Base-by-base conservation (phyloP, 2,329 filamentous ascomycete species). In the Ophiosphaerella herpotricha region DNA sequence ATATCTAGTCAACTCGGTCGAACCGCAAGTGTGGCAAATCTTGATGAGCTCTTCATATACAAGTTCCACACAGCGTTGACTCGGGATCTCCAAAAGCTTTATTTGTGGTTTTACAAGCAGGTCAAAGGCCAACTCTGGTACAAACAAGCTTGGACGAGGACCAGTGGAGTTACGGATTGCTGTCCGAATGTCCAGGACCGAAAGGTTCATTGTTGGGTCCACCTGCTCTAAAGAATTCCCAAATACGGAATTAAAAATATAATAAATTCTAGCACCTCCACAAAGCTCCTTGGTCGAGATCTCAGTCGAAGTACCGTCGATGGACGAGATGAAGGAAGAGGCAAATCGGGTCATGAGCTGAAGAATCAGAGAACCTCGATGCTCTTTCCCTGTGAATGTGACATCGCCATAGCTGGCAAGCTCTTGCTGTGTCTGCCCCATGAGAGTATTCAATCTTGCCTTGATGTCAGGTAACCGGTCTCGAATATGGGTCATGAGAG, bases 391-490 rank as follows among this genome's bases (percentile, higher is more conserved):
- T 57, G 90, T 96, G 72, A 99, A 99, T 64, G 96, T 90, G 79
- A 94, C 96, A 71, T 97, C 95, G 33, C 94, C 94, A 70, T 99
- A 99, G 74, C 93, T 96, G 37, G 94, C 94, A 49, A 99, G 82
- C 74, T 99, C 94, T 77, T 99, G 94, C 71, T 99, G 94, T 41
- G 94, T 97, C 75, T 99, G 94, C n/a, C 94, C 94, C 94, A 99
- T 99, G 43, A 99, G 79, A 1, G 94, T 99, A 75, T 99, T 99
- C 54, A 99, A 82, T 47, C 94, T 87, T 42, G 94, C 94, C 77
- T 99, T 99, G 79, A 99, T 99, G 73, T 99, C 94, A 26, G 94
- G 94, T 64, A 99, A 79, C 39, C 94, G 86, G 72, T 99, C 94
- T 53, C 94, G 89, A 69, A 99, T 99, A 70, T 99, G 94, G 18